Conservation (phyloP, 192 early-diverging fungal genomes). For the Rhizophagus prolifer region DNA sequence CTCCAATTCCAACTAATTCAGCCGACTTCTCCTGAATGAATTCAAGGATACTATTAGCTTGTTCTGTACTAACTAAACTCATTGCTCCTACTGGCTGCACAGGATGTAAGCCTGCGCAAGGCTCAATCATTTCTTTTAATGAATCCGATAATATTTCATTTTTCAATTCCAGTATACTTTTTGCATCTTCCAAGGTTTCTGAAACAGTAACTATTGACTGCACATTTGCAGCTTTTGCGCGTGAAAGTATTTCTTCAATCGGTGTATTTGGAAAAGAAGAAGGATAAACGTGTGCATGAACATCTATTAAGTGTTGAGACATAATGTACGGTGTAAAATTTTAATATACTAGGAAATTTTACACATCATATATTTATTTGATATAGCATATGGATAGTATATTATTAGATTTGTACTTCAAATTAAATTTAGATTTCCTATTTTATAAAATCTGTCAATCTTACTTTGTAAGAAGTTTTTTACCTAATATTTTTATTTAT, state of each 20-base stretch:
- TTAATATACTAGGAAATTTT: no score
- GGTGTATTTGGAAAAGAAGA: constrained; percentile 42
- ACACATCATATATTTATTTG: no score
- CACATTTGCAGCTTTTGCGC: constrained; percentile 42
- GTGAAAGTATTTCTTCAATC: constrained; percentile 31
- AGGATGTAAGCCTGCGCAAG: constrained; percentile 55
- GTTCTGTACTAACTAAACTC: constrained; percentile 38
- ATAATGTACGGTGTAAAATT: no score
- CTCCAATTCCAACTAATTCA: constrained; percentile 41
- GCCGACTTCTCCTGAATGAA: constrained; percentile 42
- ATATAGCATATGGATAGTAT: no score
- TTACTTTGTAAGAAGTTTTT: no score
- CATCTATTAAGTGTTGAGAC: constrained; percentile 38
- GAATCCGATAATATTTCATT: constrained; percentile 29
- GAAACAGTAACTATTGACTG: constrained; percentile 50
- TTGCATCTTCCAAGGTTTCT: constrained; percentile 51
- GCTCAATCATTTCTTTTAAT: constrained; percentile 40
- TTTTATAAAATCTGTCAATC: no score
- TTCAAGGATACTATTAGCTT: constrained; percentile 44
- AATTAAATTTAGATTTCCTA: no score
- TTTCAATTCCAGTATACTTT: constrained; percentile 41
- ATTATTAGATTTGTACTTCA: no score
- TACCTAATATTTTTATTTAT: no score
- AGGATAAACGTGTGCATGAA: constrained; percentile 54
- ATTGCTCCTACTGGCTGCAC: constrained; percentile 41